These are phyloP conservation scores for Nicotiana knightiana DNA, from an alignment of 257 asterid species.

Conservation along the genomic window DNA sequence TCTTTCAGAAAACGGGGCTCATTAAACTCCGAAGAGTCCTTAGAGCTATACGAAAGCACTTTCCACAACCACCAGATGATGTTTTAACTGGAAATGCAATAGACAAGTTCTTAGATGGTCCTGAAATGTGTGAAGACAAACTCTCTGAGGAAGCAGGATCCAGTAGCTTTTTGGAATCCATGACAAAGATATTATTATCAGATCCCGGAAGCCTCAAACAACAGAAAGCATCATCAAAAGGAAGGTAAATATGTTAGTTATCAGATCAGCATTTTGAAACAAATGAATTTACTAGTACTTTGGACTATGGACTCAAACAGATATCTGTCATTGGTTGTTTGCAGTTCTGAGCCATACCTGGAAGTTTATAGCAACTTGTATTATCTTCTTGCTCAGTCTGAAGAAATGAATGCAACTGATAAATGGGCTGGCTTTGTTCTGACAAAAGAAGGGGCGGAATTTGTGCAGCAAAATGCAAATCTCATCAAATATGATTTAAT, in stretches of 20 bases:
- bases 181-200: constrained; percentile 50
- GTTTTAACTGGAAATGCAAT: constrained; percentile 78
- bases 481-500: constrained; percentile 91
- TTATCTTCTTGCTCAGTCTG: constrained; percentile 84
- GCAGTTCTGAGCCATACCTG: constrained; percentile 80
- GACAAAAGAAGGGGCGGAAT: constrained; percentile 93
- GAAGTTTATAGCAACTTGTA: constrained; percentile 87
- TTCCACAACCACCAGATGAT: constrained; percentile 84
- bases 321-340: constrained; percentile 20
- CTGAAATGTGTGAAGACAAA: constrained; percentile 79
- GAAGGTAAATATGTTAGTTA: constrained; percentile 40
- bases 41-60: constrained; percentile 91
- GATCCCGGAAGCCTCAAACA: constrained; percentile 48
- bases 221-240: constrained; percentile 40
- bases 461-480: constrained; percentile 73
- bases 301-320: constrained; percentile 10
- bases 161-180: constrained; percentile 62
- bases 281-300: background rate
- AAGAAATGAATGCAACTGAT: constrained; percentile 91
- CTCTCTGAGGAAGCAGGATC: constrained; percentile 84
- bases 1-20: constrained; percentile 73
- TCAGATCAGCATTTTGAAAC: background rate
- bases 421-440: constrained; percentile 99
- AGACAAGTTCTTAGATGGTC: constrained; percentile 85
- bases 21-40: constrained; percentile 81